Conservation (phyloP, 208 protist species). For the Leishmania major region DNA sequence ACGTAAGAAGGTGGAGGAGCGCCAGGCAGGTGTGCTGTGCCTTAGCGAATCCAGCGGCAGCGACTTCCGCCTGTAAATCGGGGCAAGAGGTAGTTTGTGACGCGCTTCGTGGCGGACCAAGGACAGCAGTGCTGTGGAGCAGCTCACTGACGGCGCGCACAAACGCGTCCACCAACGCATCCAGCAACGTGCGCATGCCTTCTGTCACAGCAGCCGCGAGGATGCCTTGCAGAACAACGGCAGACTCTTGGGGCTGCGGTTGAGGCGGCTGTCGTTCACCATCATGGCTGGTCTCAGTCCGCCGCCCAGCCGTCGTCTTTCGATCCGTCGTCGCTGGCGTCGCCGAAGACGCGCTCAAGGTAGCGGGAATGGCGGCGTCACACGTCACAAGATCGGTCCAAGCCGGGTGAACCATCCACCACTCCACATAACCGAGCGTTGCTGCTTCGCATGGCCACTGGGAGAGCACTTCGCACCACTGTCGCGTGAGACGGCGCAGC, state of each 20-base stretch:
- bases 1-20: constrained; percentile 13
- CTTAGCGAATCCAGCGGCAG: not conserved
- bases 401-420: constrained; percentile 52
- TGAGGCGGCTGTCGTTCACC: not conserved
- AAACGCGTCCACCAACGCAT: constrained; percentile 22
- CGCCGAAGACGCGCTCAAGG: not conserved
- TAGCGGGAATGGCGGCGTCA: not conserved
- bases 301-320: not conserved
- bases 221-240: constrained; percentile 7
- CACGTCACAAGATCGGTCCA: constrained; percentile 1
- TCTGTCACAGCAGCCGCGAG: constrained; percentile 8
- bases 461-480: constrained; percentile 36
- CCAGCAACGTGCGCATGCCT: constrained; percentile 19
- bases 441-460: constrained; percentile 42
- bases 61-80: not conserved
- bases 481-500: constrained; percentile 3
- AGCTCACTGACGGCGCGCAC: constrained; percentile 19
- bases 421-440: constrained; percentile 50
- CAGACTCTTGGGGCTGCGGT: not conserved
- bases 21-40: not conserved
- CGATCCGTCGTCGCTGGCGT: not conserved
- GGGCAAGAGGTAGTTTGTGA: not conserved
- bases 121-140: constrained; percentile 4
- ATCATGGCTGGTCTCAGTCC: not conserved
- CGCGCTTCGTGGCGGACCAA: not conserved